Conservation (phyloP, 2,329 filamentous ascomycete genomes). For the Fusarium nodosum region DNA sequence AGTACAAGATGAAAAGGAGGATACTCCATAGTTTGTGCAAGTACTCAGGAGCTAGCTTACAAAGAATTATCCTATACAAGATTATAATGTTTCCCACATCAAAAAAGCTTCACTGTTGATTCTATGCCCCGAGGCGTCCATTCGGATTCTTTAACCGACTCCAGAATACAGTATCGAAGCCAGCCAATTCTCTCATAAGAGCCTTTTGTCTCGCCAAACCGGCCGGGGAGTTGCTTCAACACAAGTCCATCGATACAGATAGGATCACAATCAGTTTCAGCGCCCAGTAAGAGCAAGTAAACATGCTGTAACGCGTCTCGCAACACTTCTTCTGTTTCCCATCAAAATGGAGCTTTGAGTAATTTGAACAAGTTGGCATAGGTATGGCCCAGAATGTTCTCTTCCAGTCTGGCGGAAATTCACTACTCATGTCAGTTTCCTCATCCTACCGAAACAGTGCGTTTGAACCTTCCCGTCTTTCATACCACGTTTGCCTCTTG, state of each 20-base stretch:
- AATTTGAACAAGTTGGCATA: too few relatives aligned
- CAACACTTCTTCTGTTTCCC: not conserved
- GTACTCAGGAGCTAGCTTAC: not conserved
- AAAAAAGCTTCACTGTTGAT: not conserved
- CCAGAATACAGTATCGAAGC: not conserved
- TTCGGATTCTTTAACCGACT: not conserved
- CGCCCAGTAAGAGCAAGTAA: not conserved
- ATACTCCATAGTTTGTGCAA: not conserved
- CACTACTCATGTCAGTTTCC: too few relatives aligned
- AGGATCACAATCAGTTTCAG: not conserved
- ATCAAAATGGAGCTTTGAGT: too few relatives aligned
- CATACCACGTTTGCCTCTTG: too few relatives aligned
- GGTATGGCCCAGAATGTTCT: too few relatives aligned
- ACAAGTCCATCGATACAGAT: not conserved
- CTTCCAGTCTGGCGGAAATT: too few relatives aligned
- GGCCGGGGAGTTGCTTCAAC: not conserved
- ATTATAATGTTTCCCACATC: not conserved
- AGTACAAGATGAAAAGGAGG: not conserved
- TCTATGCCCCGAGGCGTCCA: not conserved
- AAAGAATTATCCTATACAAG: too few relatives aligned
- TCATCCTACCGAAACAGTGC: too few relatives aligned
- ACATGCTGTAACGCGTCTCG: not conserved
- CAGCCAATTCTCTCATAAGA: conserved; percentile 1
- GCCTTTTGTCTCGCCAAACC: not conserved
- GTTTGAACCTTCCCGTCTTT: too few relatives aligned